Evolutionary conservation across 768 basidiomycete species (phyloP).

Genomic region (Suillus spraguei): DNA sequence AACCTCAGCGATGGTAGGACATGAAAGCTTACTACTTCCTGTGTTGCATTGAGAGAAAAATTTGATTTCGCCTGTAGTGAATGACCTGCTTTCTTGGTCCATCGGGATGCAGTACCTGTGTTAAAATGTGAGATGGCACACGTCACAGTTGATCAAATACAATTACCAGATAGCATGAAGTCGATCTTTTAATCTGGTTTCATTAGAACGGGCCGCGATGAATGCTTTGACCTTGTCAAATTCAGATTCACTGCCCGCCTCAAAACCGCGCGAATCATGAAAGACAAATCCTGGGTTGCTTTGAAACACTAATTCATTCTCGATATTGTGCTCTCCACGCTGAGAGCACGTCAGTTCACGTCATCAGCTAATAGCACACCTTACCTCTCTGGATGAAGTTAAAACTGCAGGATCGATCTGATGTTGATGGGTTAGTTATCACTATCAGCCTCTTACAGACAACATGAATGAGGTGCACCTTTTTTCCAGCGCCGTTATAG

Average conservation of each 20-base stretch:
- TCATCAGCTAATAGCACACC: no score
- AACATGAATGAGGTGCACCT: constrained; percentile 13
- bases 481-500: constrained; percentile 20
- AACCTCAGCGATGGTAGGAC: background rate
- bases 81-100: constrained; percentile 25
- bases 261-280: background rate
- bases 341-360: background rate
- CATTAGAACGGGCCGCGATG: background rate
- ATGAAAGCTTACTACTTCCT: constrained; percentile 6
- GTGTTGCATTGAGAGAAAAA: constrained; percentile 18
- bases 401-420: constrained; percentile 10
- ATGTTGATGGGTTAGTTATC: background rate
- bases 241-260: background rate
- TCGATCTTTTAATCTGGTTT: constrained; percentile 21
- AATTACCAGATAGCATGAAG: constrained; percentile 42
- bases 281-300: background rate
- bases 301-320: background rate
- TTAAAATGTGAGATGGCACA: background rate
- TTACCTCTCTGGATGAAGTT: no score
- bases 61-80: constrained; percentile 29
- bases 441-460: background rate
- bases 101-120: constrained; percentile 40
- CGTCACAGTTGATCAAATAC: background rate
- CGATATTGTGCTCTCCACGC: constrained; percentile 21
- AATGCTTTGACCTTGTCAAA: background rate